phyloP scores from a whole-genome alignment of 2,329 filamentous ascomycete genomes.

The Blastomyces emzantsi region DNA sequence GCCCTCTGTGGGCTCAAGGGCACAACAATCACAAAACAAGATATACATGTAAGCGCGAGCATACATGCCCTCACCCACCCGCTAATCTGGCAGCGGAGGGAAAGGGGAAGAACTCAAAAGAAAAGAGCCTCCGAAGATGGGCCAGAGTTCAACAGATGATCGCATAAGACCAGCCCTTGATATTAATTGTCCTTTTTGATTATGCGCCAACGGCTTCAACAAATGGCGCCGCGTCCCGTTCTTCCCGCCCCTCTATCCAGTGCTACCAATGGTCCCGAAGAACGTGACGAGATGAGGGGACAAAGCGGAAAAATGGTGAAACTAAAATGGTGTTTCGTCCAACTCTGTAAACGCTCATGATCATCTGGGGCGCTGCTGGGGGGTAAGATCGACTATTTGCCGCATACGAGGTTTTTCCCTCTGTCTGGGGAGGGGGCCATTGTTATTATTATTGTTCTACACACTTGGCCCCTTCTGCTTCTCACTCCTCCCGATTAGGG shows the following conservation, averaged over 20 bases:
- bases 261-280: not conserved
- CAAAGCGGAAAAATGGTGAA: not conserved
- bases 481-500: not conserved
- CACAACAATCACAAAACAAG: too few relatives aligned
- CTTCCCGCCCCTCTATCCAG: not conserved
- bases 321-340: not conserved
- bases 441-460: not conserved
- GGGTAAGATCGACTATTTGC: constrained; percentile 1
- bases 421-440: not conserved
- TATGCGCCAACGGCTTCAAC: constrained; percentile 3
- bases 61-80: too few relatives aligned
- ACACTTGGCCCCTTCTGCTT: not conserved
- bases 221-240: not conserved
- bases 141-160: too few relatives aligned
- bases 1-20: too few relatives aligned
- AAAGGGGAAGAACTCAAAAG: not conserved
- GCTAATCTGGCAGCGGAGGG: not conserved
- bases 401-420: not conserved
- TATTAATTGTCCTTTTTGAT: too few relatives aligned
- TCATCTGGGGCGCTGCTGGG: not conserved
- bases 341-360: constrained; percentile 1
- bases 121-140: not conserved
- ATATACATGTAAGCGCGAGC: too few relatives aligned
- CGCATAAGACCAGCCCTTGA: too few relatives aligned
- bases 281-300: too few relatives aligned